phyloP scores from a whole-genome alignment of 805 yeast species.

The Zygosaccharomyces gambellarensis region DNA sequence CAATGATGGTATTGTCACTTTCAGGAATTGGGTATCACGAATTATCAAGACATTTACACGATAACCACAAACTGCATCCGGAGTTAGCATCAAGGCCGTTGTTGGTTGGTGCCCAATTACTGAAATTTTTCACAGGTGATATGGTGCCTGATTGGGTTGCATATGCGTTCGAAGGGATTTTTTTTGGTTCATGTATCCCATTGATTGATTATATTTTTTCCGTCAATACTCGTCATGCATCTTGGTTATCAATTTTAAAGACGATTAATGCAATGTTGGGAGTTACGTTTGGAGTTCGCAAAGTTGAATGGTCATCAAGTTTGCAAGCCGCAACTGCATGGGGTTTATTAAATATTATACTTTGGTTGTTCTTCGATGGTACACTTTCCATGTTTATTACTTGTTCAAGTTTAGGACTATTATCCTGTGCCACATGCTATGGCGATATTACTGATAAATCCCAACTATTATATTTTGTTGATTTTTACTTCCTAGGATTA shows the following conservation, averaged over 20 bases:
- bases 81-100: constrained; percentile 41
- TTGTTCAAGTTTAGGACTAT: constrained; percentile 27
- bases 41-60: constrained; percentile 49
- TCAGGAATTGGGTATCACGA: constrained; percentile 53
- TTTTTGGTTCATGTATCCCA: constrained; percentile 56
- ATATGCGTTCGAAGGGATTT: constrained; percentile 48
- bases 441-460: constrained; percentile 19
- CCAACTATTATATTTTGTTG: constrained; percentile 28
- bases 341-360: constrained; percentile 56
- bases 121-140: constrained; percentile 16
- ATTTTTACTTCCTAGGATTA: constrained; percentile 62
- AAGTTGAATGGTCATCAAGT: constrained; percentile 62
- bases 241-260: constrained; percentile 22
- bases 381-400: constrained; percentile 49
- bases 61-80: constrained; percentile 42
- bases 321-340: constrained; percentile 62
- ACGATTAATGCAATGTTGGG: constrained; percentile 58
- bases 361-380: constrained; percentile 65
- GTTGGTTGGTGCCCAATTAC: constrained; percentile 34
- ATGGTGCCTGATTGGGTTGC: constrained; percentile 27
- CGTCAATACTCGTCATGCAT: constrained; percentile 12
- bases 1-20: constrained; percentile 32
- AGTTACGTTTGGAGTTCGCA: constrained; percentile 63
- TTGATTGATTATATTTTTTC: constrained; percentile 29
- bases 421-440: constrained; percentile 21